Evolutionary conservation across 495 filamentous ascomycete genomes (phyloP).

Genomic region (Venustampulla echinocandica): DNA sequence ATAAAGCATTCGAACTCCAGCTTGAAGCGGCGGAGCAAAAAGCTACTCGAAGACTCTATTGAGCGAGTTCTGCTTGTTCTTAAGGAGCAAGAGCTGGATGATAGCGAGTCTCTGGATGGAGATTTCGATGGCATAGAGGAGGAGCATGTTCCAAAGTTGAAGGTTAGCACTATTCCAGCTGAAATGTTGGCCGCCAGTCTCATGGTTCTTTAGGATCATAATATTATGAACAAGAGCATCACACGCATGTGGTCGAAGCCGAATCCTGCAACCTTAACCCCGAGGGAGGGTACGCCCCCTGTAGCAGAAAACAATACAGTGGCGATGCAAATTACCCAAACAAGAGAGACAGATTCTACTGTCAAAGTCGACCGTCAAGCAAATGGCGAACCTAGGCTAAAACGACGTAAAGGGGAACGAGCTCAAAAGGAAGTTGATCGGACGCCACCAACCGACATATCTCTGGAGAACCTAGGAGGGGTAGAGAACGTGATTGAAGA

Average conservation of each 20-base stretch:
- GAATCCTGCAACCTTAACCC: constrained; percentile 28
- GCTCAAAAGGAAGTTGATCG: constrained; percentile 44
- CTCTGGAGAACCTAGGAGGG: constrained; percentile 75
- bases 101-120: constrained; percentile 53
- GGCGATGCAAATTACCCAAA: constrained; percentile 16
- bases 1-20: constrained; percentile 82
- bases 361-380: constrained; percentile 33
- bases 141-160: constrained; percentile 23
- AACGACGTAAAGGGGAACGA: constrained; percentile 49
- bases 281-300: constrained; percentile 15
- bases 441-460: constrained; percentile 66
- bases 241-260: constrained; percentile 56
- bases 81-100: constrained; percentile 48
- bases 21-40: constrained; percentile 70
- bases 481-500: constrained; percentile 70
- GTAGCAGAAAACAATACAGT: constrained; percentile 11
- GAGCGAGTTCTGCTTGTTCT: constrained; percentile 74
- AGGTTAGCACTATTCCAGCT: constrained; percentile 16
- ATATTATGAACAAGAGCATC: constrained; percentile 68
- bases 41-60: constrained; percentile 72
- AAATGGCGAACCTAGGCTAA: constrained; percentile 60
- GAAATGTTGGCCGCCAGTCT: too few relatives aligned
- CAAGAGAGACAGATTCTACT: constrained; percentile 27
- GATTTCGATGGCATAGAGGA: constrained; percentile 55
- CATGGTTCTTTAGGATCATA: constrained; percentile 40